Evolutionary conservation across 495 filamentous ascomycete genomes (phyloP).

Genomic region (Venustampulla echinocandica): DNA sequence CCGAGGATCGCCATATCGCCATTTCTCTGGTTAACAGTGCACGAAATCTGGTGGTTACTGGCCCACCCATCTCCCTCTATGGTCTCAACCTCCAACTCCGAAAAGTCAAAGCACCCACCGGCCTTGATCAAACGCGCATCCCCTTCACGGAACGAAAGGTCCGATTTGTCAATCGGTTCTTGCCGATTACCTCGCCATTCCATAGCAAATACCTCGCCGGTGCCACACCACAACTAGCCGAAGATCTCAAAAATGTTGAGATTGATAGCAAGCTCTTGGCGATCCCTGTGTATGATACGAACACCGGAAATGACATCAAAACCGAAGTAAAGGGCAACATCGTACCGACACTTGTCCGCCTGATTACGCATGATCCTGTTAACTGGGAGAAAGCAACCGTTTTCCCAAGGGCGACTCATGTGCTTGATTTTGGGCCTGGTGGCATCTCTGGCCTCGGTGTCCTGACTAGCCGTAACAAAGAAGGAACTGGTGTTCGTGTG

Average conservation of each 20-base stretch:
- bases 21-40: conserved; percentile 96
- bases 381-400: conserved; percentile 91
- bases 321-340: conserved; percentile 51
- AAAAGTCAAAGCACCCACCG: conserved; percentile 94
- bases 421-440: conserved; percentile 92
- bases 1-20: conserved; percentile 81
- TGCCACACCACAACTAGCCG: conserved; percentile 68
- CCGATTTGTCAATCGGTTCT: conserved; percentile 92
- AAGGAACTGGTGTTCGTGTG: conserved; percentile 91
- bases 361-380: conserved; percentile 88
- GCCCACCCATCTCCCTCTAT: conserved; percentile 89
- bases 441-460: conserved; percentile 93
- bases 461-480: conserved; percentile 96
- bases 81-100: conserved; percentile 88
- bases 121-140: conserved; percentile 88
- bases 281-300: conserved; percentile 82
- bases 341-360: conserved; percentile 74
- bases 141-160: conserved; percentile 93
- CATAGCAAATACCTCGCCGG: conserved; percentile 86
- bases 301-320: conserved; percentile 73
- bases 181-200: conserved; percentile 96
- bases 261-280: conserved; percentile 59
- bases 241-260: conserved; percentile 75
- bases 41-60: conserved; percentile 92
- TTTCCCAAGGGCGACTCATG: conserved; percentile 83